Percentiles rank a stretch among this genome's conserved stretches.
Evolutionary conservation across 2,329 filamentous ascomycete genomes (phyloP).

Genomic region (Gaeumannomyces tritici): DNA sequence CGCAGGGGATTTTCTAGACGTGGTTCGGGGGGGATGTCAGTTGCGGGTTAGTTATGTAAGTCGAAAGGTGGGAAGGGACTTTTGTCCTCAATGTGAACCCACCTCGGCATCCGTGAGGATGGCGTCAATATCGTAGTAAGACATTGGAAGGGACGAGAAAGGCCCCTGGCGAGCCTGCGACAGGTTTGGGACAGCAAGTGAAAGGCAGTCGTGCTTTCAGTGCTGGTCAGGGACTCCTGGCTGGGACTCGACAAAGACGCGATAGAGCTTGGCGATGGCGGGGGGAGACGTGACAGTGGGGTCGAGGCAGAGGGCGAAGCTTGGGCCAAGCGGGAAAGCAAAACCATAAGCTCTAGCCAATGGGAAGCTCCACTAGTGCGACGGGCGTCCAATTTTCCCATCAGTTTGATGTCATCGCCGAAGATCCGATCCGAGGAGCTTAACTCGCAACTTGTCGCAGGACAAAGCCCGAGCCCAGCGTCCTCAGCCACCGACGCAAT

Average conservation of each 20-base stretch:
- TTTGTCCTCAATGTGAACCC: conserved; percentile 10
- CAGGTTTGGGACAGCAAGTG: too few species aligned
- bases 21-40: neutral
- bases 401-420: conserved; percentile 5
- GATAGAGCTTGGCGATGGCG: neutral
- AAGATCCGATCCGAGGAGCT: neutral
- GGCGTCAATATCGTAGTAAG: conserved; percentile 77
- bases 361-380: neutral
- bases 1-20: conserved; percentile 82
- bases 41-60: too few species aligned
- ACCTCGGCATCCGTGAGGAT: conserved; percentile 81
- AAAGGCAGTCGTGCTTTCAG: neutral
- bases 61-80: too few species aligned
- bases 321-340: neutral
- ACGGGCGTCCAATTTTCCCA: neutral
- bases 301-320: neutral
- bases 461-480: neutral
- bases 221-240: neutral
- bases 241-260: neutral
- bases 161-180: neutral
- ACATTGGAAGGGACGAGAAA: conserved; percentile 33
- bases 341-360: neutral
- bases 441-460: neutral
- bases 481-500: neutral
- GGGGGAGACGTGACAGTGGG: neutral